phyloP scores from a whole-genome alignment of 78 protist species.

The Dictyostelium brefeldianum region DNA sequence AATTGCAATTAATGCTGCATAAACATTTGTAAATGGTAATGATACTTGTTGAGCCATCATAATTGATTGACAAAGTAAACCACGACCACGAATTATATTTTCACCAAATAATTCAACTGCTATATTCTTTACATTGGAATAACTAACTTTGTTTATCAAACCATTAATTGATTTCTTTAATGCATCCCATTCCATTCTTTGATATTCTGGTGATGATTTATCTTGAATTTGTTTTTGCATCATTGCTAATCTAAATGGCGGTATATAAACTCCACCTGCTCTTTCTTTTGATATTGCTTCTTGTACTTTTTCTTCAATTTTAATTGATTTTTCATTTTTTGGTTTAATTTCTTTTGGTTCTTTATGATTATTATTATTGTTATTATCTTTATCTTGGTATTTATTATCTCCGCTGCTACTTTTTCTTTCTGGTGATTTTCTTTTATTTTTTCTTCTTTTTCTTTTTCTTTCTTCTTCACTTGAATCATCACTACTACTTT shows the following conservation, averaged over 20 bases:
- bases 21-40: slow-evolving; percentile 96
- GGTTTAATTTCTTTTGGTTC: not conserved
- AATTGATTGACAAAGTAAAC: slow-evolving; percentile 90
- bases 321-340: slow-evolving; percentile 13
- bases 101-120: slow-evolving; percentile 94
- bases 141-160: slow-evolving; percentile 96
- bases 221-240: slow-evolving; percentile 75
- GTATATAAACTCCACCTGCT: slow-evolving; percentile 86
- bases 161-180: slow-evolving; percentile 97
- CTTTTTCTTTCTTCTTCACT: not conserved
- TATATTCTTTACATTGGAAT: slow-evolving; percentile 89
- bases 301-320: slow-evolving; percentile 43
- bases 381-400: slow-evolving; percentile 19
- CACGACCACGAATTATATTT: slow-evolving; percentile 98
- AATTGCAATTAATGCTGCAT: slow-evolving; percentile 96
- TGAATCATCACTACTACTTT: not conserved
- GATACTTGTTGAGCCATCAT: slow-evolving; percentile 93
- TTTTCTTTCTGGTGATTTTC: not conserved
- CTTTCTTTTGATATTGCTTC: slow-evolving; percentile 52
- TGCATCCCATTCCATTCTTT: slow-evolving; percentile 97
- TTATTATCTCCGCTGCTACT: not conserved
- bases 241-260: slow-evolving; percentile 87
- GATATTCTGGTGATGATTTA: slow-evolving; percentile 90
- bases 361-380: not conserved
- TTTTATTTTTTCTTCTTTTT: not conserved